Evolutionary conservation across 331 rosid genomes (phyloP).

Genomic region (Malus hybrid): DNA sequence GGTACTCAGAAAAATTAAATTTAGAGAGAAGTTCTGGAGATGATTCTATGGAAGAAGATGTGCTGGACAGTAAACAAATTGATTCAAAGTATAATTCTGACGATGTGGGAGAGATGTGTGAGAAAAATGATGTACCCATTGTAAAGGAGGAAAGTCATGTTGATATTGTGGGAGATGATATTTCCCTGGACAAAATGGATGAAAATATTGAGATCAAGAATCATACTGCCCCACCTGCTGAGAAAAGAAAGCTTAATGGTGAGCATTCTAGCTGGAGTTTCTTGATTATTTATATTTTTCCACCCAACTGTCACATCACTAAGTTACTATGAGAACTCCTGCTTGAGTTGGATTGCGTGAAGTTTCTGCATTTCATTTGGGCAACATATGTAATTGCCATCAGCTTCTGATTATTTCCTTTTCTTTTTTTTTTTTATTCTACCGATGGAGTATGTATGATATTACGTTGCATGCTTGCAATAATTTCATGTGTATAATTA

Average conservation of each 20-base stretch:
- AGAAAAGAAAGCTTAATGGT: slow-evolving; percentile 87
- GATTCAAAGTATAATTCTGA: slow-evolving; percentile 64
- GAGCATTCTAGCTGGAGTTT: slow-evolving; percentile 20
- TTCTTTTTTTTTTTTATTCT: neutral
- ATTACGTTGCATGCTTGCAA: too few relatives aligned
- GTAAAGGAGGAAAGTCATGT: slow-evolving; percentile 42
- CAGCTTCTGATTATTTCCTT: neutral
- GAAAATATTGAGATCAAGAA: slow-evolving; percentile 39
- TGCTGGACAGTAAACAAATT: slow-evolving; percentile 72
- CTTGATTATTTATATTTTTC: neutral
- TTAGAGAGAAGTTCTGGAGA: slow-evolving; percentile 98
- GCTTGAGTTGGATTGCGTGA: neutral
- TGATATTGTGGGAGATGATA: slow-evolving; percentile 43
- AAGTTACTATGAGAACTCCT: neutral
- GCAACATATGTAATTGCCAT: neutral
- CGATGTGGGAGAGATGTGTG: slow-evolving; percentile 40
- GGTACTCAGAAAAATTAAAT: slow-evolving; percentile 83
- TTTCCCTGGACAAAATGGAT: slow-evolving; percentile 39
- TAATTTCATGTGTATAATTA: too few relatives aligned
- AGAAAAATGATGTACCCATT: slow-evolving; percentile 38
- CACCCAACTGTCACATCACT: neutral
- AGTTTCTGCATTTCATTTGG: neutral
- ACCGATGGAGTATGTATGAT: too few relatives aligned
- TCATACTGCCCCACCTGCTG: slow-evolving; percentile 35
- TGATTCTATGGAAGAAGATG: slow-evolving; percentile 98